Conservation (phyloP, 2,329 filamentous ascomycete genomes). For the Sclerotinia trifoliorum region DNA sequence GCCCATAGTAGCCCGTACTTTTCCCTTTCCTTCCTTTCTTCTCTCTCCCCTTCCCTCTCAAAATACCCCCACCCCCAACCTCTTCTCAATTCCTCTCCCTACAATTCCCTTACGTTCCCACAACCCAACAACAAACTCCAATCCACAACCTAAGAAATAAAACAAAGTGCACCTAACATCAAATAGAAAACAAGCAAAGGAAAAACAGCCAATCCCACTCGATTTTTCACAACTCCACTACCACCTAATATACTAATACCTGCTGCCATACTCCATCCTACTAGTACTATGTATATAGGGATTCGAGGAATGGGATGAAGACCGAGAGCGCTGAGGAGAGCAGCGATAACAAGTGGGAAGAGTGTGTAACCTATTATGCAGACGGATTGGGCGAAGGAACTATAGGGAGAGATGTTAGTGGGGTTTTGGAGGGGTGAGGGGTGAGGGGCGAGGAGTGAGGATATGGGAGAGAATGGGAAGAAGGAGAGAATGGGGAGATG, state of each 20-base stretch:
- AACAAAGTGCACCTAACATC: conserved; percentile 22
- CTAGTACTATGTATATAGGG: conserved; percentile 84
- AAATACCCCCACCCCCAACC: neutral
- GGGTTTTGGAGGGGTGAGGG: too few species aligned
- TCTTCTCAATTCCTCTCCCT: too few species aligned
- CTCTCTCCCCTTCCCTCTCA: neutral
- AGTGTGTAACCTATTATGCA: conserved; percentile 98
- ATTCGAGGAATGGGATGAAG: conserved; percentile 80
- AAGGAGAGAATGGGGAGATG: too few species aligned
- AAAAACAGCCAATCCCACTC: conserved; percentile 25
- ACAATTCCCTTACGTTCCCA: too few species aligned
- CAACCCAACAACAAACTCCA: neutral
- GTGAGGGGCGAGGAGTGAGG: too few species aligned
- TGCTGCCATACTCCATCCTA: conserved; percentile 90
- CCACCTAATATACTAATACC: conserved; percentile 42
- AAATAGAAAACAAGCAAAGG: conserved; percentile 28
- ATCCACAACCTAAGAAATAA: conserved; percentile 19
- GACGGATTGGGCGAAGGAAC: conserved; percentile 95
- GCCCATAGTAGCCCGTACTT: too few species aligned
- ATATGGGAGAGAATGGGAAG: too few species aligned
- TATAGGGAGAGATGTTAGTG: conserved; percentile 42
- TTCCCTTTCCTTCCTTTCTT: too few species aligned
- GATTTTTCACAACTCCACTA: conserved; percentile 26
- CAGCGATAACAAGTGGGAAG: conserved; percentile 92
- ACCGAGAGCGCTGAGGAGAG: conserved; percentile 79